Percentiles rank a stretch among this genome's conserved stretches.
phyloP scores from a whole-genome alignment of 1,284 basidiomycete genomes.

The Malassezia psittaci region DNA sequence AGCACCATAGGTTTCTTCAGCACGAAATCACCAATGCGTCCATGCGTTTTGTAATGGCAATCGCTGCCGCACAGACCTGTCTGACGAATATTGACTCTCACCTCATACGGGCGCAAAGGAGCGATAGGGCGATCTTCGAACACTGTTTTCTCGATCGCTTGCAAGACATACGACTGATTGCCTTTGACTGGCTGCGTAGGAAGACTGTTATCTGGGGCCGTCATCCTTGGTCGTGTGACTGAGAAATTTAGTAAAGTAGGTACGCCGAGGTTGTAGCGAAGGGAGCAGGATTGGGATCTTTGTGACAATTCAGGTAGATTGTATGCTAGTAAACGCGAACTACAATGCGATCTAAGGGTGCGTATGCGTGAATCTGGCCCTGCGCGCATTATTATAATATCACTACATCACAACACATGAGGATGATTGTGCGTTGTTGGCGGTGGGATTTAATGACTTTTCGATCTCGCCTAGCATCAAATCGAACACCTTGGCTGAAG shows the following conservation, averaged over 20 bases:
- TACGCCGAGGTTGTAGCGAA: no score
- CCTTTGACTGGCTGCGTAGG: conserved; percentile 28
- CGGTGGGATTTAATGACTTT: conserved; percentile 28
- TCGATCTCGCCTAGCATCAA: conserved; percentile 43
- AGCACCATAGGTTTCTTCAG: conserved; percentile 69
- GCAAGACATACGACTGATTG: conserved; percentile 70
- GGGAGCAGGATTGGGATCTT: no score
- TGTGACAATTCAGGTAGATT: no score
- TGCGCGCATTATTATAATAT: conserved; percentile 24
- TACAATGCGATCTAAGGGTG: neutral
- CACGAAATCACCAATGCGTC: conserved; percentile 57
- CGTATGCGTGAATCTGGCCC: neutral
- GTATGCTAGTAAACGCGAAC: neutral
- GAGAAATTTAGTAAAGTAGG: no score
- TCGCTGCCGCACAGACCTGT: conserved; percentile 66
- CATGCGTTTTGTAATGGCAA: conserved; percentile 49
- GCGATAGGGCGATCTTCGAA: conserved; percentile 70
- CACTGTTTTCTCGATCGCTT: conserved; percentile 60
- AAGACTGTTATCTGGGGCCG: conserved; percentile 31
- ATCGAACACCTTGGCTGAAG: conserved; percentile 41
- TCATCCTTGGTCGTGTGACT: neutral
- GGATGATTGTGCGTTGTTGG: conserved; percentile 36
- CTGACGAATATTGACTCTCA: conserved; percentile 81
- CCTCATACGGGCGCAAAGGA: conserved; percentile 58
- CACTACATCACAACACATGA: conserved; percentile 40